Evolutionary conservation across 2,329 filamentous ascomycete species (phyloP), one percentile per base, ranked within the genome.

Genomic region (Chlorencoelia australis): DNA sequence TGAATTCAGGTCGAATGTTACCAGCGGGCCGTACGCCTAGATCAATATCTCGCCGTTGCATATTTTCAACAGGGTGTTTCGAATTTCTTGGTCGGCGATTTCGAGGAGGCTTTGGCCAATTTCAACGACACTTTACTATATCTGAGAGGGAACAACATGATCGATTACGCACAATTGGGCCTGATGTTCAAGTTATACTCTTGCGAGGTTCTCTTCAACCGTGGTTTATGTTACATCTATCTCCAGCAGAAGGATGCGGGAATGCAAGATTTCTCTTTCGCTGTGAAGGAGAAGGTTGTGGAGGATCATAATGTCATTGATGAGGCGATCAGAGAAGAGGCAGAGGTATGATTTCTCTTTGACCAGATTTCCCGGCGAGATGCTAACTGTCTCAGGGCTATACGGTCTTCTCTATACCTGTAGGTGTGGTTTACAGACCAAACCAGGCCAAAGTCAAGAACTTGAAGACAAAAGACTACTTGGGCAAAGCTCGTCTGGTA

Each of bases 21-120:
- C 59, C 88, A 95, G 65, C 78, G 83, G 58, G 88, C 91, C 32
- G 83, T 94, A 51, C 73, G 79, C 46, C 71, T 95, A 39, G 91
- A 98, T 56, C 83, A 91, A 57, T 98, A 96, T 57, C 81, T 98
- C 30, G 91, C 91, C 39, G 87, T 98, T 40, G 89, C 91, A 41
- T 96, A 96, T 60, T 98, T 98, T 60, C 91, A 98, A 57, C 86
- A 96, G 62, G 91, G 91, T 28, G 91, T 98, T 13, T 96, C 91
- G 37, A 98, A 96, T 59, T 98, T 98, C 61, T 68, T 98, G 33
- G 75, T 96, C 37, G 89, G 89, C 41, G 91, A 98, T 58, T 96
- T 96, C 51, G 88, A 96, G 59, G 91, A 96, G 61, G 91, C 91
- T 13, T 69, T 96, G 43, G 88, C 88, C 49, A 96, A 96, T 64